These are phyloP conservation scores for Hypoxylon intermedium DNA, from an alignment of 495 filamentous ascomycete species.

Conservation along the genomic window DNA sequence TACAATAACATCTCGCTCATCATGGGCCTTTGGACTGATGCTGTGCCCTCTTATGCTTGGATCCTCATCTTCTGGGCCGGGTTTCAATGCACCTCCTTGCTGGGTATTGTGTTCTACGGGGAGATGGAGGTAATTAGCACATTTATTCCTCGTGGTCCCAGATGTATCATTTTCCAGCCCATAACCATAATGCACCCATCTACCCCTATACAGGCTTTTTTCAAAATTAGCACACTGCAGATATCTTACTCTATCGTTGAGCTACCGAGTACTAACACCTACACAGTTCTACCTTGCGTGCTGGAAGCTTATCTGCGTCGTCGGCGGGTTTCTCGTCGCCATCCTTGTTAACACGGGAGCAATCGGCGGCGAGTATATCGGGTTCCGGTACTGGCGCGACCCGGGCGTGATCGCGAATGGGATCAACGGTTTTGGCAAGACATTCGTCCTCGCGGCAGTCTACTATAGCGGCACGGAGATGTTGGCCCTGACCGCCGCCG, in stretches of 20 bases:
- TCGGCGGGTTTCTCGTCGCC: slow-evolving; percentile 57
- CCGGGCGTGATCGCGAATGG: slow-evolving; percentile 69
- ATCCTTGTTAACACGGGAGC: slow-evolving; percentile 54
- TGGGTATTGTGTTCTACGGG: slow-evolving; percentile 55
- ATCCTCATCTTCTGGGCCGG: slow-evolving; percentile 64
- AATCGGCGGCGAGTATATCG: slow-evolving; percentile 49
- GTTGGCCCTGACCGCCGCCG: slow-evolving; percentile 72
- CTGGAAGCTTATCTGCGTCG: slow-evolving; percentile 51
- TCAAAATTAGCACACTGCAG: no score
- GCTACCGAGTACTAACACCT: not conserved
- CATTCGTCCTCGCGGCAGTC: slow-evolving; percentile 71
- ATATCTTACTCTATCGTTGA: no score
- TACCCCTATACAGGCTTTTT: no score
- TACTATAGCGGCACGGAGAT: slow-evolving; percentile 78
- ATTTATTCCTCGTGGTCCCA: not conserved
- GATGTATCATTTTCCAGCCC: no score
- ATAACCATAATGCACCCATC: no score
- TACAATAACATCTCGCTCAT: slow-evolving; percentile 40
- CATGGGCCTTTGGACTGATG: slow-evolving; percentile 37
- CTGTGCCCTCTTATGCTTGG: slow-evolving; percentile 58
- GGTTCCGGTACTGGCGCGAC: slow-evolving; percentile 68
- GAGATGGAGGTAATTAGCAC: slow-evolving; percentile 43
- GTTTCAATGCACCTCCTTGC: slow-evolving; percentile 50
- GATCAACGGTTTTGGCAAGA: slow-evolving; percentile 68
- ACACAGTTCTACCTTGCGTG: slow-evolving; percentile 53